Evolutionary conservation across 2,329 filamentous ascomycete species (phyloP).

Genomic region (Sphaerulina musiva): DNA sequence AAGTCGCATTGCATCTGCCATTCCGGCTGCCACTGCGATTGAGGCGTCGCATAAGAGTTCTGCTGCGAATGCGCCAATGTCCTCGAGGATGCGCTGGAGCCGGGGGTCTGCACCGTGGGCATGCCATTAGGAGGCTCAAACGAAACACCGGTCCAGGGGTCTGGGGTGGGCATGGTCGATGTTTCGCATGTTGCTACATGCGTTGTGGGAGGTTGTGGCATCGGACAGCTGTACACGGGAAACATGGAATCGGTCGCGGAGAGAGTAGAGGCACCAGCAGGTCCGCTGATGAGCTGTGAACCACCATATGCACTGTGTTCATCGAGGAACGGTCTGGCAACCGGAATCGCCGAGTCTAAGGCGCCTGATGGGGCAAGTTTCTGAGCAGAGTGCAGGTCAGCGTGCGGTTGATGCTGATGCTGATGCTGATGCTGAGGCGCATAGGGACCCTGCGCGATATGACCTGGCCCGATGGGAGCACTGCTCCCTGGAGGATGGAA

Average conservation of each 20-base stretch:
- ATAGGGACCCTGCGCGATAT: conserved; percentile 9
- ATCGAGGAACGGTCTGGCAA: neutral
- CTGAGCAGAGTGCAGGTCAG: neutral
- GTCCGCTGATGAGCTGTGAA: neutral
- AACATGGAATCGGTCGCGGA: neutral
- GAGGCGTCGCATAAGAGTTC: conserved; percentile 4
- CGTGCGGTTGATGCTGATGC: neutral
- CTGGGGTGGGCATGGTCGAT: neutral
- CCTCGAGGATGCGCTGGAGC: neutral
- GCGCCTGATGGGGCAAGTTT: neutral
- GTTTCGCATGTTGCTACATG: neutral
- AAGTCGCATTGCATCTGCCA: neutral
- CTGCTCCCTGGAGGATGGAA: neutral
- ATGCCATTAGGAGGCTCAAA: neutral
- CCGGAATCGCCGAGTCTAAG: neutral
- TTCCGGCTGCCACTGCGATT: neutral
- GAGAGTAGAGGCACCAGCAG: neutral
- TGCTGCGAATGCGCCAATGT: neutral
- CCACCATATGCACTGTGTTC: neutral
- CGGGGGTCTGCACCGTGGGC: neutral
- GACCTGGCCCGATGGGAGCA: conserved; percentile 8
- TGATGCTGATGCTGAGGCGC: neutral
- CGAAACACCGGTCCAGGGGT: neutral
- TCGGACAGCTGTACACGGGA: neutral
- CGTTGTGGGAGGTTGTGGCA: neutral